A percentile compares a stretch with the other conserved stretches of the same genome.
Evolutionary conservation across 768 basidiomycete genomes (phyloP).

Genomic region (Candolleomyces eurysporus): DNA sequence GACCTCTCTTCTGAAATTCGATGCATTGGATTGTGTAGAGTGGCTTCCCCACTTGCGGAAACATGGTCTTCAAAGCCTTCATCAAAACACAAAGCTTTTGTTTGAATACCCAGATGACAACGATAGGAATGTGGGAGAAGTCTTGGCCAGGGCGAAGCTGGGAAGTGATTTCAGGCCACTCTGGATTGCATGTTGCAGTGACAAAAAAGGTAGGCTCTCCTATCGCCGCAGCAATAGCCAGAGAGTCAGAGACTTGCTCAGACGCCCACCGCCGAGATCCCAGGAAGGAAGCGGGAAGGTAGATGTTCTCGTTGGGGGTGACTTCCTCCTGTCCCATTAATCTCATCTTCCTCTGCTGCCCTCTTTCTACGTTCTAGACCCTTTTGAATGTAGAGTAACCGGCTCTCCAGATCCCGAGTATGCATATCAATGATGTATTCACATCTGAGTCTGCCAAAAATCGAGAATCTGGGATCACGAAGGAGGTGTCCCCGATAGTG

Average conservation of each 20-base stretch:
- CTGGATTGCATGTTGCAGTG: constrained; percentile 39
- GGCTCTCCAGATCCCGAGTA: constrained; percentile 27
- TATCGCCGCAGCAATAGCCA: constrained; percentile 27
- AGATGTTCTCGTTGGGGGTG: constrained; percentile 25
- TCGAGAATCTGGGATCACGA: constrained; percentile 25
- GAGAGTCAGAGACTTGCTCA: constrained; percentile 17
- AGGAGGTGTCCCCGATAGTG: constrained; percentile 31
- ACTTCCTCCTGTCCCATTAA: constrained; percentile 26
- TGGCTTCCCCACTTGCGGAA: constrained; percentile 23
- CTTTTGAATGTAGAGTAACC: constrained; percentile 28
- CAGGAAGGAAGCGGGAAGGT: constrained; percentile 35
- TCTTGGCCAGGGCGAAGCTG: constrained; percentile 31
- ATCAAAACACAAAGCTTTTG: constrained; percentile 23
- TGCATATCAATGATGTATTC: constrained; percentile 42
- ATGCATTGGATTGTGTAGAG: constrained; percentile 31
- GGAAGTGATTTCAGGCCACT: constrained; percentile 35
- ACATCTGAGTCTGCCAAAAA: constrained; percentile 30
- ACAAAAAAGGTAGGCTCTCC: constrained; percentile 34
- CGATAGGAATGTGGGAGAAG: constrained; percentile 30
- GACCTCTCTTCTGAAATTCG: constrained; percentile 42
- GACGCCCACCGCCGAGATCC: constrained; percentile 31
- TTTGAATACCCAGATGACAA: constrained; percentile 35
- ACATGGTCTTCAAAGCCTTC: constrained; percentile 24
- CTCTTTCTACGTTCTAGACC: constrained; percentile 22
- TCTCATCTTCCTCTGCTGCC: constrained; percentile 19